Percentiles rank a stretch among this genome's conserved stretches.
Evolutionary conservation across 1,284 basidiomycete genomes (phyloP).

Genomic region (Volvariella volvacea): DNA sequence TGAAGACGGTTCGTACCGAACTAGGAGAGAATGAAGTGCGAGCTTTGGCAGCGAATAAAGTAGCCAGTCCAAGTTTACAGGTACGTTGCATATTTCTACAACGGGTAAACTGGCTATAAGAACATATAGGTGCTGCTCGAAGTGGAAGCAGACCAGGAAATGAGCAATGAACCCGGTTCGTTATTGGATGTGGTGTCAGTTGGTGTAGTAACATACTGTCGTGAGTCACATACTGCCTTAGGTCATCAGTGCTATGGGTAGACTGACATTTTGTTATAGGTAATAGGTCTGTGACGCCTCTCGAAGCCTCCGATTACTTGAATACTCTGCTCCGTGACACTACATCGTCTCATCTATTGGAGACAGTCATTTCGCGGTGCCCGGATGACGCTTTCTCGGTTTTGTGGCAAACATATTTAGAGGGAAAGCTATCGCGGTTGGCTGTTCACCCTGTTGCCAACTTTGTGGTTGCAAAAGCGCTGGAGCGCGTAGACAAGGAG

Average conservation of each 20-base stretch:
- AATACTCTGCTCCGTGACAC: conserved; percentile 76
- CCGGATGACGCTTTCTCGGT: conserved; percentile 56
- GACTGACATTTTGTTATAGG: conserved; percentile 2
- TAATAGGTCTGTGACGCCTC: conserved; percentile 24
- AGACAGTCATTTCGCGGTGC: conserved; percentile 63
- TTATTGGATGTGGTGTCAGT: conserved; percentile 79
- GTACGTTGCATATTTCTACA: conserved; percentile 27
- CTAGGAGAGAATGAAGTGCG: conserved; percentile 73
- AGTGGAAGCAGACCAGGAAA: conserved; percentile 63
- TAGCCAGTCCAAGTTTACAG: conserved; percentile 78
- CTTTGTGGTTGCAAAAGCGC: conserved; percentile 79
- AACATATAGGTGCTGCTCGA: conserved; percentile 68
- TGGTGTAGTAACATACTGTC: conserved; percentile 66
- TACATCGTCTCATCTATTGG: conserved; percentile 83
- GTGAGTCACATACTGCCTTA: conserved; percentile 34
- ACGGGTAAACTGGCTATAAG: not conserved
- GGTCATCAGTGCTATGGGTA: conserved; percentile 1
- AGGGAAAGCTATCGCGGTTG: conserved; percentile 62
- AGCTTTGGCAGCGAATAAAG: conserved; percentile 74
- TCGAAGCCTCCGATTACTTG: conserved; percentile 67
- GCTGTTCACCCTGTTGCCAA: conserved; percentile 86
- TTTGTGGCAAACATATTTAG: conserved; percentile 77
- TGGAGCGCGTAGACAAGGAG: conserved; percentile 50
- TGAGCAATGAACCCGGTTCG: conserved; percentile 56
- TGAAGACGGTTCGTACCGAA: conserved; percentile 45